Base-by-base conservation (phyloP, 2,329 filamentous ascomycete species). In the Juglanconis juglandina region DNA sequence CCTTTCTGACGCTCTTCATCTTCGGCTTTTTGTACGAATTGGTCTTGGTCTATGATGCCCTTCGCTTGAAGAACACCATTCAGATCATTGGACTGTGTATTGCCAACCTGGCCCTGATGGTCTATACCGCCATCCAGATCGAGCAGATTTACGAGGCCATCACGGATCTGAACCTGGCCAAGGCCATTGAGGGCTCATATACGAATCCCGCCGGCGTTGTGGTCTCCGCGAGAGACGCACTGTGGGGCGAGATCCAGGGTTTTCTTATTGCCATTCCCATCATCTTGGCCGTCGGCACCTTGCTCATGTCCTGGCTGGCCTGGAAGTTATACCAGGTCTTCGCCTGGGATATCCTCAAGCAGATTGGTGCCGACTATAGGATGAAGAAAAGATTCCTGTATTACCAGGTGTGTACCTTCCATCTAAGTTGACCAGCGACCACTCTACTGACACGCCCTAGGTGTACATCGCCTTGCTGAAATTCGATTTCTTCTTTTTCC, bases 401-500 rank as follows among this genome's bases (percentile, higher is more conserved):
- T 64, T 99, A 96, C 73, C 95, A 99, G 87, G 92, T 96, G 79
- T 56, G 80, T 69, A 13, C 3, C 41, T 10, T 11, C 14, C 1
- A 14, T 13, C 8, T 24, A 5, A 11, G 4, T 24, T 33, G 42
- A 13, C 8, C 13, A 13, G 6, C 50, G 5, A 47, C 7, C 14
- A 11, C 13, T 10, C 3, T 6, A 53, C 13, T n/a, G 13, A 47
- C 62, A 17, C 34, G 0, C 9, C 34, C 5, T 64, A 96, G 93
- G 93, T 99, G 74, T 99, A 97, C 76, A 97, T 99, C 70, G 92
- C 95, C 42, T 84, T 99, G 10, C 84, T 99, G 66, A 99, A 99
- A 76, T 99, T 99, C 74, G 95, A 99, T 77, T 98, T 99, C 77
- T 99, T 99, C 86, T 98, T 99, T 81, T 99, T 99, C 82, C 86